Conservation (phyloP, 331 rosid genomes). For the Rhamnella rubrinervis region DNA sequence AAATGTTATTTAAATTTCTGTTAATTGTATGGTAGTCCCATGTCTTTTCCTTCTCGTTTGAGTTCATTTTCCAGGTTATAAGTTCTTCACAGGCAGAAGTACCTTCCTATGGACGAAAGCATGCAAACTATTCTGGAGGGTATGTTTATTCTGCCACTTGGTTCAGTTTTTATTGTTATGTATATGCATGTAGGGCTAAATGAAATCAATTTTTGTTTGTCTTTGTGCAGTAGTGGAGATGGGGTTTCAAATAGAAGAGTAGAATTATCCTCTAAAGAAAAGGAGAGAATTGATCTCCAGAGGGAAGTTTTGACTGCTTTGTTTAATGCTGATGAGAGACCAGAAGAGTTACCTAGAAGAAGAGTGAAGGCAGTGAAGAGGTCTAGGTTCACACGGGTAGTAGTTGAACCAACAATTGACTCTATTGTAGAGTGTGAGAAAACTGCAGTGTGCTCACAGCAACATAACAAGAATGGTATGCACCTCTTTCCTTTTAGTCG, state of each 20-base stretch:
- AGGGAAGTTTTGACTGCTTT: slow-evolving; percentile 60
- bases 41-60: slow-evolving; percentile 16
- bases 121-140: slow-evolving; percentile 39
- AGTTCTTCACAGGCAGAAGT: slow-evolving; percentile 35
- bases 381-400: slow-evolving; percentile 35
- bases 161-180: slow-evolving; percentile 6
- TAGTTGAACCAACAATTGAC: slow-evolving; percentile 50
- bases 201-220: slow-evolving; percentile 26
- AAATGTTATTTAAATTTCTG: neutral
- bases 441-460: slow-evolving; percentile 31
- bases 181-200: slow-evolving; percentile 7
- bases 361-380: slow-evolving; percentile 31
- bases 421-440: slow-evolving; percentile 29
- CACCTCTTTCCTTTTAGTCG: slow-evolving; percentile 10
- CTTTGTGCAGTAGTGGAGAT: slow-evolving; percentile 34
- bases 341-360: slow-evolving; percentile 42
- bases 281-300: slow-evolving; percentile 46
- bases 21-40: slow-evolving; percentile 7
- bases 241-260: slow-evolving; percentile 24
- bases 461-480: slow-evolving; percentile 50
- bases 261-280: slow-evolving; percentile 30
- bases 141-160: slow-evolving; percentile 27
- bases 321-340: slow-evolving; percentile 41
- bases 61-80: slow-evolving; percentile 45
- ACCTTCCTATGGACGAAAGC: slow-evolving; percentile 32